Base-by-base conservation (phyloP, 176 grass and related monocot species). In the sorghum (Sorghum bicolor) region DNA sequence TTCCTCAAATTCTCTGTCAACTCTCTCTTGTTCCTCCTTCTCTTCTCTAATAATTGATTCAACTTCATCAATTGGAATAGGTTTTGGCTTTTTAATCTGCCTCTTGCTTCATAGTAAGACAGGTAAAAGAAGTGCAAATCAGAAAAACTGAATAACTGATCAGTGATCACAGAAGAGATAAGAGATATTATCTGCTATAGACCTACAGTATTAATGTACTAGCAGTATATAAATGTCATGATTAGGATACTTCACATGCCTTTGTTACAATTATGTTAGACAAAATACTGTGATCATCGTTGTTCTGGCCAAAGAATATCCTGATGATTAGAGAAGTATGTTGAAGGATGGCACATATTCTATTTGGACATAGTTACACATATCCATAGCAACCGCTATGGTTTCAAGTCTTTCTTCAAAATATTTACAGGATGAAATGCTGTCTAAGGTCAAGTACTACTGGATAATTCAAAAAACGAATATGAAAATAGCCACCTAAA, bases 61-160 rank as follows among this genome's bases (percentile, higher is more conserved):
- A 79, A 96, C 86, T 64, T 96, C 91, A 71, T 99, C 91, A 47
- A 70, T 10, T 66, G 83, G 76, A 85, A 96, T 87, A 48, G 87
- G 91, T 84, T 88, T 96, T 80, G 89, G 93, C 82, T 96, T 99
- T 88, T 90, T 94, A 87, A 99, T 93, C 82, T 92, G 92, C 78
- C 92, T 75, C 69, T 90, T 92, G 36, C 96, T 98, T 70, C 84
- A 89, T 48, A 77, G 68, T 30, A 24, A 75, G 22, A 43, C 24
- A 81, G 43, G 1, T 62, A 88, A 4, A 70, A 62, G 28, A 69
- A 64, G 17, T 74, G 17, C 11, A 87, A 72, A 48, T 38, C 22
- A 10, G 4, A 80, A 63, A 77, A 40, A n/a, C 1, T 77, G 5
- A 77, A 68, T 24, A 34, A 6, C 22, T 10, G 52, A 24, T 58